Conservation (phyloP, 2,329 filamentous ascomycete species). For the Aspergillus ruber region DNA sequence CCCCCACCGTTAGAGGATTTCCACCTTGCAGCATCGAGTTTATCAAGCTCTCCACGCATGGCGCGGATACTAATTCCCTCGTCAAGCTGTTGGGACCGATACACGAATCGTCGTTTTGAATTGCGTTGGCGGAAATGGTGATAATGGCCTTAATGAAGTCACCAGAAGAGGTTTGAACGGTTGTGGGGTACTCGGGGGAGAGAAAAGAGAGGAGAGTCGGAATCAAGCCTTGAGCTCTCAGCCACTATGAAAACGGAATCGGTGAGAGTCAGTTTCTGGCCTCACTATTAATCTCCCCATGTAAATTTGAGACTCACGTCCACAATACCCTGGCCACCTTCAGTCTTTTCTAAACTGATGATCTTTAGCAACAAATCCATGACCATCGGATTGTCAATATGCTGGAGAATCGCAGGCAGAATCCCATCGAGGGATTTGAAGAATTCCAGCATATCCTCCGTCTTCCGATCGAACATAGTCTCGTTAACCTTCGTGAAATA, state of each 20-base stretch:
- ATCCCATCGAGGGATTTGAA: constrained; percentile 78
- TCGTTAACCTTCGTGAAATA: constrained; percentile 99
- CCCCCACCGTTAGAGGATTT: constrained; percentile 89
- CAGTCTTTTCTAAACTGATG: constrained; percentile 87
- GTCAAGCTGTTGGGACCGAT: constrained; percentile 97
- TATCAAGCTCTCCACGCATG: constrained; percentile 79
- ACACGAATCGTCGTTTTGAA: constrained; percentile 96
- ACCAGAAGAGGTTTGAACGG: constrained; percentile 91
- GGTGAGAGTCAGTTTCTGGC: too few relatives aligned
- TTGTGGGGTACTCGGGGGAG: constrained; percentile 74
- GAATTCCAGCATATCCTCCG: constrained; percentile 89
- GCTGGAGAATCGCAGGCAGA: constrained; percentile 76
- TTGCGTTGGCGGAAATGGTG: constrained; percentile 96
- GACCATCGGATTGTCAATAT: constrained; percentile 95
- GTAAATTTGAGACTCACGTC: constrained; percentile 55
- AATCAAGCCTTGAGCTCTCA: constrained; percentile 82
- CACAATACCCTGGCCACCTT: constrained; percentile 85
- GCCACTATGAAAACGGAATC: constrained; percentile 57
- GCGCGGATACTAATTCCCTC: constrained; percentile 80
- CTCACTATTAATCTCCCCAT: too few relatives aligned
- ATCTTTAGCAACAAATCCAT: constrained; percentile 98
- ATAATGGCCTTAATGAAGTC: constrained; percentile 99
- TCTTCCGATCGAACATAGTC: constrained; percentile 95
- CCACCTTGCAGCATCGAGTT: constrained; percentile 87
- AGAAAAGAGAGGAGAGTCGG: constrained; percentile 81